Percentiles rank a stretch among this genome's conserved stretches.
Evolutionary conservation across 768 basidiomycete genomes (phyloP).

Genomic region (Leccinum arenicola): DNA sequence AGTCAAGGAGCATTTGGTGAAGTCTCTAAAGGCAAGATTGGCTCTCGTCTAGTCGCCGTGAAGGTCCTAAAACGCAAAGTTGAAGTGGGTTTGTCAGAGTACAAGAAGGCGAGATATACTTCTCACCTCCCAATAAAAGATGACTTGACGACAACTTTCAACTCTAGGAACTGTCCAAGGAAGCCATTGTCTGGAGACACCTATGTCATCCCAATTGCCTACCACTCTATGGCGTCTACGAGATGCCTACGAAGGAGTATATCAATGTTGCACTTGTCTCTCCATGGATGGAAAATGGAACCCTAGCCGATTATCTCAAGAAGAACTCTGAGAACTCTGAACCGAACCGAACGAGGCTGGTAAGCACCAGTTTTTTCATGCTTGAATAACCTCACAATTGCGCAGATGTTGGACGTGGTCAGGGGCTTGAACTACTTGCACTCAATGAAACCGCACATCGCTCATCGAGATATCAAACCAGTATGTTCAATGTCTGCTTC

Average conservation of each 20-base stretch:
- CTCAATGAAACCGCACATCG: conserved; percentile 36
- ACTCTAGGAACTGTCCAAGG: conserved; percentile 26
- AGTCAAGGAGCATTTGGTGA: conserved; percentile 21
- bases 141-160: not conserved
- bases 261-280: conserved; percentile 31
- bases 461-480: conserved; percentile 32
- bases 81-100: not conserved
- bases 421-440: conserved; percentile 43
- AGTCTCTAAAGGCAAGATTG: conserved; percentile 19
- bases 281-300: conserved; percentile 38
- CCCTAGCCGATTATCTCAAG: conserved; percentile 30
- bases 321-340: conserved; percentile 20
- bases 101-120: conserved; percentile 17
- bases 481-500: conserved; percentile 13
- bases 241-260: conserved; percentile 16
- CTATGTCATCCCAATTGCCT: conserved; percentile 35
- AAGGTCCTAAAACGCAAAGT: conserved; percentile 13
- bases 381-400: not conserved
- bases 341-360: conserved; percentile 30
- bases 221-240: conserved; percentile 34
- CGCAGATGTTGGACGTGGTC: conserved; percentile 42
- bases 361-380: conserved; percentile 16
- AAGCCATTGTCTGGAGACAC: conserved; percentile 35
- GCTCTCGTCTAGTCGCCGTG: conserved; percentile 28
- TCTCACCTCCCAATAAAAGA: not conserved